Base-by-base conservation (phyloP, 345 rosid genomes). In the Eucalyptus cladocalyx region DNA sequence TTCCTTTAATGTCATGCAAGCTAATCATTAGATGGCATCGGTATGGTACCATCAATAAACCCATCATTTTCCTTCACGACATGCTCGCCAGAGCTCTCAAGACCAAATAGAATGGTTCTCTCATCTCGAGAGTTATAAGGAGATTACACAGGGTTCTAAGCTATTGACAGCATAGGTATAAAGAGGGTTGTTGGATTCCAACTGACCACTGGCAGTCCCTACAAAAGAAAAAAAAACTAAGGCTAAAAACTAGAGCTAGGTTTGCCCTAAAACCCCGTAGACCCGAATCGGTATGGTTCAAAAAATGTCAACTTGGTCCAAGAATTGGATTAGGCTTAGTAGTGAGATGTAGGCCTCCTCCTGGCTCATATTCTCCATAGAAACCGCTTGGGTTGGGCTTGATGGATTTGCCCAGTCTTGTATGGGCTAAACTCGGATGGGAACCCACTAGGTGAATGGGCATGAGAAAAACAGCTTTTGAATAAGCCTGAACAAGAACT, bases 11-110 rank as follows among this genome's bases (percentile, higher is more conserved):
- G 76, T 67, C 11, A 3, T 67, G 19, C 76, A 67, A 67, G 76
- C 19, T 18, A 0, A 11, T 67, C 11, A 18, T 67, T 0, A 2
- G 76, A 7, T 1, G 23, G 11, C 7, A 67, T 8, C 1, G 10
- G 8, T 2, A 67, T 16, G 3, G 23, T n/a, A 3, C 37, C 23
- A 8, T 67, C 40, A 2, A 67, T 67, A 16, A 67, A 67, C 2
- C 40, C 40, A 7, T 67, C 6, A 11, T n/a, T 67, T 8, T 67
- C 76, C 10, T 67, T 67, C 2, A 18, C n/a, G 40, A n/a, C 18
- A 18, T 5, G 76, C 11, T 7, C 2, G 3, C 3, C 11, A 5
- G 11, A 67, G 11, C 9, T n/a, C 76, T 67, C 11, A 9, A 1
- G 76, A 67, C 37, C 6, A 67, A 16, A 67, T 2, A 18, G 21